Evolutionary conservation across 345 rosid genomes (phyloP).

Genomic region (Moricandia moricandioides): DNA sequence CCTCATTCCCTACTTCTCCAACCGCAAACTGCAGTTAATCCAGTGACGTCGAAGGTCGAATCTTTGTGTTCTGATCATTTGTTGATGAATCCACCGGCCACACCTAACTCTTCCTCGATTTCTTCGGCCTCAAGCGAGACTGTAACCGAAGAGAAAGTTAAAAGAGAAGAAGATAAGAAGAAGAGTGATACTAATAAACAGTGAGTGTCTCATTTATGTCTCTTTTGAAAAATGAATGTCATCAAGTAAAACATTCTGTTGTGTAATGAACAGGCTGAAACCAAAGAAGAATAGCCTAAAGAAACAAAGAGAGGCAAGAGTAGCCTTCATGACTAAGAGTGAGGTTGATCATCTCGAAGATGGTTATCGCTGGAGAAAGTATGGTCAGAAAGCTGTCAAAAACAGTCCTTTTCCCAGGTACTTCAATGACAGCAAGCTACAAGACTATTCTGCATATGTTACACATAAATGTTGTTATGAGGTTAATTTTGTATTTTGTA

Average conservation of each 20-base stretch:
- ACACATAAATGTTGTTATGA: too few relatives aligned
- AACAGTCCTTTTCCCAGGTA: background rate
- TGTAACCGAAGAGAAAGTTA: conserved; percentile 46
- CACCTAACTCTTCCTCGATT: conserved; percentile 82
- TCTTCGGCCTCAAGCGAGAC: conserved; percentile 81
- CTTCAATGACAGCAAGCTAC: too few relatives aligned
- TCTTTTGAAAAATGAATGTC: background rate
- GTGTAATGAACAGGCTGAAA: background rate
- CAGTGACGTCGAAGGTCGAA: conserved; percentile 38
- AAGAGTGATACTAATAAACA: conserved; percentile 31
- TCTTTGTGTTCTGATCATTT: conserved; percentile 40
- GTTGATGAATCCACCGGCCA: conserved; percentile 56
- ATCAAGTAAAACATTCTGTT: background rate
- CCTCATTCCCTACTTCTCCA: conserved; percentile 17
- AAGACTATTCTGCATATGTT: too few relatives aligned
- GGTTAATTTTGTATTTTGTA: too few relatives aligned
- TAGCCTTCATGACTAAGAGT: background rate
- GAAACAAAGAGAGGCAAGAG: background rate
- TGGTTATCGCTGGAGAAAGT: background rate
- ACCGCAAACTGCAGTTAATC: conserved; percentile 21
- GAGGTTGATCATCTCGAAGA: background rate
- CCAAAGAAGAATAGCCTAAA: background rate
- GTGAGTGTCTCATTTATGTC: conserved; percentile 47
- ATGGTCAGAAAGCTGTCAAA: background rate
- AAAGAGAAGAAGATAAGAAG: conserved; percentile 34